phyloP scores from a whole-genome alignment of 768 basidiomycete genomes.

The Mycena floridula region DNA sequence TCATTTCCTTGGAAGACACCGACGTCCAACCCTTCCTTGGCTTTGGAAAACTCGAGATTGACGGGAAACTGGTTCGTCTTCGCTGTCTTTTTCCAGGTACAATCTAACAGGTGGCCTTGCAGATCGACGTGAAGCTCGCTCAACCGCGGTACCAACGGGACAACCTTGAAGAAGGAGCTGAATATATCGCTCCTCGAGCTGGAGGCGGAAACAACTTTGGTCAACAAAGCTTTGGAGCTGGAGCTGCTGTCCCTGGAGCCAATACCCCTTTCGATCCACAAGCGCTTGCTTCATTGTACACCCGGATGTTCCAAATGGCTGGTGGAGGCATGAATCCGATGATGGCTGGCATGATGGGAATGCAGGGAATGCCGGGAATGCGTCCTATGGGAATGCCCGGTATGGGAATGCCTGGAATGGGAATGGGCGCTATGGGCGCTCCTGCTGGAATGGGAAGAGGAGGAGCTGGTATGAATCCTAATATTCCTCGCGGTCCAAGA shows the following conservation, averaged over 20 bases:
- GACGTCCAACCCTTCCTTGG: conserved; percentile 85
- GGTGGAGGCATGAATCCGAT: too few relatives aligned
- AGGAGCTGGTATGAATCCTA: too few relatives aligned
- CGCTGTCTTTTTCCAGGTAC: not conserved
- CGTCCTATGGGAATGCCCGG: too few relatives aligned
- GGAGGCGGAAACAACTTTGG: conserved; percentile 28
- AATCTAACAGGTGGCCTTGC: not conserved
- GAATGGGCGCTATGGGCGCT: too few relatives aligned
- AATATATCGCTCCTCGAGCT: too few relatives aligned
- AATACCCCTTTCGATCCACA: conserved; percentile 84
- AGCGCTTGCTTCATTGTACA: conserved; percentile 88
- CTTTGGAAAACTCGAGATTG: conserved; percentile 85
- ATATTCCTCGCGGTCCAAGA: too few relatives aligned
- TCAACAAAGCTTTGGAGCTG: conserved; percentile 6
- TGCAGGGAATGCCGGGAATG: too few relatives aligned
- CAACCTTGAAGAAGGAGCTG: too few relatives aligned
- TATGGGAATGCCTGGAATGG: too few relatives aligned
- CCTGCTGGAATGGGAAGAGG: too few relatives aligned
- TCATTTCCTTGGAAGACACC: conserved; percentile 93
- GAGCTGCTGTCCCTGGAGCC: conserved; percentile 26
- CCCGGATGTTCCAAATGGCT: conserved; percentile 90
- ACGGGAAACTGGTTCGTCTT: conserved; percentile 81
- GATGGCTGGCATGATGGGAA: too few relatives aligned
- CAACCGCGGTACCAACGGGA: conserved; percentile 85
- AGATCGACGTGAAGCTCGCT: conserved; percentile 98